Conservation (phyloP, 2,329 filamentous ascomycete genomes). For the Penicillium verrucosum region DNA sequence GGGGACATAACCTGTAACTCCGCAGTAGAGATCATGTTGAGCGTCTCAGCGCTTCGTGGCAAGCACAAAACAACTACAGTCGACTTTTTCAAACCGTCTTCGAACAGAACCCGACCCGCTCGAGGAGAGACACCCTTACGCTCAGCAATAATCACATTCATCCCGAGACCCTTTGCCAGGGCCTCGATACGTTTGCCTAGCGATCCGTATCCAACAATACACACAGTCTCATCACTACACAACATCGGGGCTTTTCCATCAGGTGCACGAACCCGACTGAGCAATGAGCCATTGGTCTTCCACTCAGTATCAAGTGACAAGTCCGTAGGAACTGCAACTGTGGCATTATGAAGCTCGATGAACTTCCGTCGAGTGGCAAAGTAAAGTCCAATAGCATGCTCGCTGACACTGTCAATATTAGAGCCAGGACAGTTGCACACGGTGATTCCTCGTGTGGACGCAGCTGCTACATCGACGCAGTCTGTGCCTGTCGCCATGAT, state of each 20-base stretch:
- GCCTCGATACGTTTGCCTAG: conserved; percentile 35
- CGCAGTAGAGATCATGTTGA: conserved; percentile 29
- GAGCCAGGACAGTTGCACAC: conserved; percentile 48
- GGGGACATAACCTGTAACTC: conserved; percentile 44
- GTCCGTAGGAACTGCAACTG: conserved; percentile 22
- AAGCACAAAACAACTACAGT: conserved; percentile 32
- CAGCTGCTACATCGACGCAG: conserved; percentile 45
- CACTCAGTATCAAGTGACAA: conserved; percentile 32
- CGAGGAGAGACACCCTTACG: conserved; percentile 36
- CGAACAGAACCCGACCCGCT: conserved; percentile 25
- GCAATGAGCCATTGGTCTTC: conserved; percentile 37
- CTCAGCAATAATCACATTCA: conserved; percentile 49
- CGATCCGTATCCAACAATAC: conserved; percentile 50
- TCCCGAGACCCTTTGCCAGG: conserved; percentile 45
- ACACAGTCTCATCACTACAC: conserved; percentile 48
- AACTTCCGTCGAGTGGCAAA: conserved; percentile 47
- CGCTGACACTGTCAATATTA: conserved; percentile 48
- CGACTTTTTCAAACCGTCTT: conserved; percentile 27
- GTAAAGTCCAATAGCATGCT: conserved; percentile 52
- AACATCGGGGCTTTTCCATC: conserved; percentile 40
- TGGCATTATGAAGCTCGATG: conserved; percentile 33
- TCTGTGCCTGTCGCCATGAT: conserved; percentile 49
- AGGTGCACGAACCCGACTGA: conserved; percentile 18
- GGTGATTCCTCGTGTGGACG: conserved; percentile 41
- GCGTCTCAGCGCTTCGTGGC: conserved; percentile 30